phyloP scores from a whole-genome alignment of 2,329 filamentous ascomycete genomes.

The Stachybotrys elegans region DNA sequence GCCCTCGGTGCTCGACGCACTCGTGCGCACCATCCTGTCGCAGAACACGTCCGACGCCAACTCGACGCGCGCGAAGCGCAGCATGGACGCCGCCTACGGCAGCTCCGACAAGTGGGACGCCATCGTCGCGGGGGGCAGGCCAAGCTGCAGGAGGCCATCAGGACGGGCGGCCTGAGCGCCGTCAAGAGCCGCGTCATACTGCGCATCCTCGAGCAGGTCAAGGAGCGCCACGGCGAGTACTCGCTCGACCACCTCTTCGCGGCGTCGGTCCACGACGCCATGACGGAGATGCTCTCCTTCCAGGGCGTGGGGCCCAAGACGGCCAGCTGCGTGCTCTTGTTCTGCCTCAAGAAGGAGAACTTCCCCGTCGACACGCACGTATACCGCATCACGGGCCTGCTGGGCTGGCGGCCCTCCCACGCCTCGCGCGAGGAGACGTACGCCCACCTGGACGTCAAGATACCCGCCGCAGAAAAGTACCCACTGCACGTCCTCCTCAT shows the following conservation, averaged over 20 bases:
- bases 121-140: slow-evolving; percentile 34
- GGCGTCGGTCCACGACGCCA: slow-evolving; percentile 38
- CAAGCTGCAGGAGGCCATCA: slow-evolving; percentile 55
- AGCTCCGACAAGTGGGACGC: slow-evolving; percentile 36
- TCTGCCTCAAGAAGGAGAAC: slow-evolving; percentile 40
- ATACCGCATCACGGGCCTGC: slow-evolving; percentile 40
- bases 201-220: slow-evolving; percentile 60
- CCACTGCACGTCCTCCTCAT: slow-evolving; percentile 44
- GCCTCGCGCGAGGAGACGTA: slow-evolving; percentile 41
- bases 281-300: slow-evolving; percentile 45
- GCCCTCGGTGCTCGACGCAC: slow-evolving; percentile 45
- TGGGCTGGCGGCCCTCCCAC: slow-evolving; percentile 41
- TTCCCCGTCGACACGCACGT: slow-evolving; percentile 53
- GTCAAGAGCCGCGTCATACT: slow-evolving; percentile 73
- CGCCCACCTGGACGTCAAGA: slow-evolving; percentile 41
- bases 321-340: slow-evolving; percentile 47
- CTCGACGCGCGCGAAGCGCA: slow-evolving; percentile 55
- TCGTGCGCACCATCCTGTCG: slow-evolving; percentile 47
- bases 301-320: slow-evolving; percentile 50
- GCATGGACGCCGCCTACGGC: slow-evolving; percentile 40
- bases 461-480: slow-evolving; percentile 46
- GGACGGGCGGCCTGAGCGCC: slow-evolving; percentile 63
- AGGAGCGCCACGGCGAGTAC: slow-evolving; percentile 35
- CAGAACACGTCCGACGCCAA: slow-evolving; percentile 48
- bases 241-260: slow-evolving; percentile 45